These are phyloP conservation scores for Leccinum variicolor DNA, from an alignment of 768 basidiomycete genomes.

Conservation along the genomic window DNA sequence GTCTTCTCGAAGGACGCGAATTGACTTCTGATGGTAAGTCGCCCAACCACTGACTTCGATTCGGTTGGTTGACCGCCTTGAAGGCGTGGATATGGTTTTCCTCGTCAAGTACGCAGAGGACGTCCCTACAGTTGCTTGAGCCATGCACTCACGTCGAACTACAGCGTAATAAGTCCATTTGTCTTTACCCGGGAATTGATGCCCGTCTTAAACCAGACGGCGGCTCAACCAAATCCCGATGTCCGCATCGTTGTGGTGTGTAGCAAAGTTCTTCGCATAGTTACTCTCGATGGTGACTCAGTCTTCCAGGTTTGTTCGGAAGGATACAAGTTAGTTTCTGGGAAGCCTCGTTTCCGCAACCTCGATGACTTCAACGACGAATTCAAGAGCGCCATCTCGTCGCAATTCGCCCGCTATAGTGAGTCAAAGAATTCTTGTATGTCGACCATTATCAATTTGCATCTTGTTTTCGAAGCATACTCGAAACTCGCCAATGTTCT, in stretches of 20 bases:
- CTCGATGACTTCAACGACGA: conserved; percentile 32
- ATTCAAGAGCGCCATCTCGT: conserved; percentile 21
- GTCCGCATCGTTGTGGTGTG: conserved; percentile 60
- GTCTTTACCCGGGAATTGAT: conserved; percentile 53
- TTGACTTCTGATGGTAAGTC: conserved; percentile 28
- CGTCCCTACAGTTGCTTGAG: neutral
- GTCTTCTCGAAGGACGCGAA: conserved; percentile 18
- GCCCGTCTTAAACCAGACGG: conserved; percentile 50
- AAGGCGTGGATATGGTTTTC: conserved; percentile 39
- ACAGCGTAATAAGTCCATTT: conserved; percentile 51
- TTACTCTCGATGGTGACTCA: neutral
- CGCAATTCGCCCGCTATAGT: neutral
- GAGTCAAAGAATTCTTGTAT: neutral
- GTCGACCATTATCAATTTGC: neutral
- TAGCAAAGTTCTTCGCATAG: neutral
- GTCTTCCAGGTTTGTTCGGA: conserved; percentile 33
- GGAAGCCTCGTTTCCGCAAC: neutral
- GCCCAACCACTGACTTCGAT: neutral
- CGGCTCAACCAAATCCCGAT: conserved; percentile 45
- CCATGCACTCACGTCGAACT: neutral
- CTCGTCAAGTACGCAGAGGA: conserved; percentile 40
- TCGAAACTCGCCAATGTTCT: conserved; percentile 53
- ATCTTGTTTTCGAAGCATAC: conserved; percentile 32
- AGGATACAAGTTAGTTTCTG: conserved; percentile 20
- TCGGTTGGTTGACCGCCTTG: neutral